Evolutionary conservation across 2,329 filamentous ascomycete genomes (phyloP).

Genomic region (Anisogramma anomala): DNA sequence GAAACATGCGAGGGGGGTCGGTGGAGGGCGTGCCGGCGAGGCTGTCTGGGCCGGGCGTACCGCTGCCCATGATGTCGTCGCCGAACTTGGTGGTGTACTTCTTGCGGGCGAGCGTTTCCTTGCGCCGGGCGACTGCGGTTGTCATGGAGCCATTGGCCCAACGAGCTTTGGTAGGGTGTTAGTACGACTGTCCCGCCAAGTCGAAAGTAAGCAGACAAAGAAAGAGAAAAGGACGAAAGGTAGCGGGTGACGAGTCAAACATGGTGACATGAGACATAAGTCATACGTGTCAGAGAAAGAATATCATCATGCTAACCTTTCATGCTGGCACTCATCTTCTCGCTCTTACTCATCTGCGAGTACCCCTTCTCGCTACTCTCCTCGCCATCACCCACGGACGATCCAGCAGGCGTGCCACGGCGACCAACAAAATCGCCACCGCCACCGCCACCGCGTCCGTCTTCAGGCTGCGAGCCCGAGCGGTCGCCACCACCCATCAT

Average conservation of each 20-base stretch:
- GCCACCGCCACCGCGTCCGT: no score
- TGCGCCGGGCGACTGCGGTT: constrained; percentile 47
- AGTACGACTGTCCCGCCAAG: background rate
- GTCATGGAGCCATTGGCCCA: constrained; percentile 52
- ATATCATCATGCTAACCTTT: constrained; percentile 38
- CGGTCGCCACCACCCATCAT: constrained; percentile 4
- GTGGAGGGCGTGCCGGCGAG: constrained; percentile 5
- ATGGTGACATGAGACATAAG: no score
- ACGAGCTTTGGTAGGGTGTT: constrained; percentile 30
- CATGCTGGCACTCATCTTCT: constrained; percentile 57
- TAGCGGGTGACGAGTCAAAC: background rate
- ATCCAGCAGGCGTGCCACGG: constrained; percentile 16
- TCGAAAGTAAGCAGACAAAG: constrained; percentile 3
- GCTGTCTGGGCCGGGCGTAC: constrained; percentile 10
- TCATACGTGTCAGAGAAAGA: background rate
- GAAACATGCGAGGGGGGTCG: constrained; percentile 4
- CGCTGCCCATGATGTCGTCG: constrained; percentile 9
- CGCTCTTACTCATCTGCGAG: constrained; percentile 50
- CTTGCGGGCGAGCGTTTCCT: constrained; percentile 48
- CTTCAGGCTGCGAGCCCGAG: constrained; percentile 22
- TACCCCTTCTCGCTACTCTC: constrained; percentile 39
- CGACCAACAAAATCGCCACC: constrained; percentile 17
- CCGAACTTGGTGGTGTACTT: constrained; percentile 24
- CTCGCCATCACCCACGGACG: constrained; percentile 22
- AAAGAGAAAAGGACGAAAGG: background rate